These are phyloP conservation scores for Posidonia australis DNA, from an alignment of 106 monocot genomes.

Conservation along the genomic window DNA sequence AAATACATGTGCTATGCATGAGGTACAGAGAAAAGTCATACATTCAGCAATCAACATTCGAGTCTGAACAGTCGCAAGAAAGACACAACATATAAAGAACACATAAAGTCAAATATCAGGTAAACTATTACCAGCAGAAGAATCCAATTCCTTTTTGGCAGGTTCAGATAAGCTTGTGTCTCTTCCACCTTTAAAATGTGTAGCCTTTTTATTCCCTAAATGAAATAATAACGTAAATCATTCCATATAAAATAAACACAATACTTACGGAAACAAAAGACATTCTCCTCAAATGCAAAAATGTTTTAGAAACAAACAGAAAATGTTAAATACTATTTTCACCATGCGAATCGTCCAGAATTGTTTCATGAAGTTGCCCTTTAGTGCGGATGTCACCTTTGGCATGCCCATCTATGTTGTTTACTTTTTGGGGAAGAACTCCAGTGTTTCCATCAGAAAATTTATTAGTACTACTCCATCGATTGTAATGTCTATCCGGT, in stretches of 20 bases:
- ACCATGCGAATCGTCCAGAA: conserved; percentile 7
- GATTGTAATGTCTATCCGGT: conserved; percentile 12
- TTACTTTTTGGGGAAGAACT: conserved; percentile 14
- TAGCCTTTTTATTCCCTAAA: neutral
- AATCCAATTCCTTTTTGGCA: neutral
- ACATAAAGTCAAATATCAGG: neutral
- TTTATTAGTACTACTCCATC: conserved; percentile 4
- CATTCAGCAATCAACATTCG: no score
- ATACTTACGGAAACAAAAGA: neutral
- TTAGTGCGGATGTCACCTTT: conserved; percentile 7
- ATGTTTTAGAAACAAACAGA: neutral
- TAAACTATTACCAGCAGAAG: neutral
- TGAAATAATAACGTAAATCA: neutral
- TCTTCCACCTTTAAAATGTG: neutral
- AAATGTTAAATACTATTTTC: neutral
- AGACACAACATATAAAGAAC: neutral
- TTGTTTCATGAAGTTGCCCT: conserved; percentile 9
- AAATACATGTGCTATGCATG: no score
- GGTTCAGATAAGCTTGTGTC: neutral
- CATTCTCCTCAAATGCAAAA: neutral
- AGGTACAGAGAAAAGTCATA: no score
- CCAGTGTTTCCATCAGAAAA: conserved; percentile 14
- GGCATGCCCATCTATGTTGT: conserved; percentile 2
- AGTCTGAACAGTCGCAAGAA: neutral
- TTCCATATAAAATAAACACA: neutral